phyloP scores from a whole-genome alignment of 441 rosid genomes.

The Corymbia citriodora region DNA sequence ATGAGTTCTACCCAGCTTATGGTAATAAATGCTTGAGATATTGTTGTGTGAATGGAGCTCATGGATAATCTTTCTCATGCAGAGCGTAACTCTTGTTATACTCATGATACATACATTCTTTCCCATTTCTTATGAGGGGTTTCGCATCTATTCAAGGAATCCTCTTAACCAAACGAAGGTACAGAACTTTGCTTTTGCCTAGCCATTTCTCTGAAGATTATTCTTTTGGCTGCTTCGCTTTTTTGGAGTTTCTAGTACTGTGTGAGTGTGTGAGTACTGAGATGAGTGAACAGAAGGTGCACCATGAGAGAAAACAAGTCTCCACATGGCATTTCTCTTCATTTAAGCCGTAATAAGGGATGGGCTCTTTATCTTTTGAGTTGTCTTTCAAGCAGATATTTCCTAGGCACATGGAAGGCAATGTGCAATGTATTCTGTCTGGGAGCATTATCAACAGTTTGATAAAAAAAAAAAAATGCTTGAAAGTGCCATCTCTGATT shows the following conservation, averaged over 20 bases:
- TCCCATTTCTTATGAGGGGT: slow-evolving; percentile 82
- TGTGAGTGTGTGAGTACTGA: not conserved
- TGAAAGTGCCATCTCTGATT: not conserved
- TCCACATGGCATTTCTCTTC: not conserved
- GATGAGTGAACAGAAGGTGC: not conserved
- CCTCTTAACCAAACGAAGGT: slow-evolving; percentile 69
- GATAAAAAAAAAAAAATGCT: not conserved
- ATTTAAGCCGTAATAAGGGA: not conserved
- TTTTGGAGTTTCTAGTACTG: not conserved
- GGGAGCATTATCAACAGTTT: not conserved
- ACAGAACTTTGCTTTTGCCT: not conserved
- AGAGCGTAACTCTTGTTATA: slow-evolving; percentile 64
- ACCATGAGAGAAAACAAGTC: not conserved
- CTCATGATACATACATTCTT: slow-evolving; percentile 55
- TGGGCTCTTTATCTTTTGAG: not conserved
- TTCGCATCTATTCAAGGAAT: slow-evolving; percentile 50
- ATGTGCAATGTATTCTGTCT: not conserved
- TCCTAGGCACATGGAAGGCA: not conserved
- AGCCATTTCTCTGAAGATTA: not conserved
- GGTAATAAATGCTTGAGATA: not conserved
- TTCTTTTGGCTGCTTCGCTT: not conserved
- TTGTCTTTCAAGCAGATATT: not conserved
- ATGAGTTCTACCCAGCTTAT: not conserved
- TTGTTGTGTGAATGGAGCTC: not conserved
- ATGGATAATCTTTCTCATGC: slow-evolving; percentile 22